These are phyloP conservation scores for Echium plantagineum DNA, from an alignment of 257 asterid species.

Conservation along the genomic window DNA sequence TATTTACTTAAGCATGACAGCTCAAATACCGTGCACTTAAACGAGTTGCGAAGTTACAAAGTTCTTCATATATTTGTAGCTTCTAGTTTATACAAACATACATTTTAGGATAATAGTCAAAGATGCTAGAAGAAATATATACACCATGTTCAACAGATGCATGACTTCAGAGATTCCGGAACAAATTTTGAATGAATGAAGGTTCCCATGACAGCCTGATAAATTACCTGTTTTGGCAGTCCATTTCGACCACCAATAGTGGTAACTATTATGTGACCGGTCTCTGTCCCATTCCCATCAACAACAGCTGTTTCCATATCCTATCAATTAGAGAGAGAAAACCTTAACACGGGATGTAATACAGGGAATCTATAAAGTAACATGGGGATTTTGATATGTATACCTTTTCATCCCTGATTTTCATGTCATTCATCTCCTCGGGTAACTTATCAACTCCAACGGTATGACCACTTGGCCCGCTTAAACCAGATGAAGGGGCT, in stretches of 20 bases:
- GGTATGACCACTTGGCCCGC: slow-evolving; percentile 14
- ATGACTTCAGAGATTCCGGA: too few species aligned
- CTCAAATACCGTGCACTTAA: not conserved
- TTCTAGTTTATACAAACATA: too few species aligned
- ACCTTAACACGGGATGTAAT: slow-evolving; percentile 5
- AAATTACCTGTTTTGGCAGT: slow-evolving; percentile 78
- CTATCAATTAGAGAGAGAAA: slow-evolving; percentile 14
- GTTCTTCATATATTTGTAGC: too few species aligned
- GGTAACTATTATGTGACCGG: slow-evolving; percentile 91
- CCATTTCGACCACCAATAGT: slow-evolving; percentile 84
- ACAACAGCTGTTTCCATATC: slow-evolving; percentile 76
- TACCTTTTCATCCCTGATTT: slow-evolving; percentile 24
- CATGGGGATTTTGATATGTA: not conserved
- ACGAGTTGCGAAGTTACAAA: not conserved
- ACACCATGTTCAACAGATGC: not conserved
- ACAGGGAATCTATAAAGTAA: not conserved
- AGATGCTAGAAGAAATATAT: not conserved
- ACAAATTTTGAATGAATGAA: too few species aligned
- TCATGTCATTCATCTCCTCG: slow-evolving; percentile 24
- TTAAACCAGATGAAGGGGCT: slow-evolving; percentile 23
- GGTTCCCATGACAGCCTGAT: not conserved
- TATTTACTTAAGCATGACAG: too few species aligned
- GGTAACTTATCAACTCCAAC: slow-evolving; percentile 21
- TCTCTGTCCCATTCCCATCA: slow-evolving; percentile 88
- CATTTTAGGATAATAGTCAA: not conserved